Conservation (phyloP, 2,329 filamentous ascomycete species). For the Aspergillus piperis region DNA sequence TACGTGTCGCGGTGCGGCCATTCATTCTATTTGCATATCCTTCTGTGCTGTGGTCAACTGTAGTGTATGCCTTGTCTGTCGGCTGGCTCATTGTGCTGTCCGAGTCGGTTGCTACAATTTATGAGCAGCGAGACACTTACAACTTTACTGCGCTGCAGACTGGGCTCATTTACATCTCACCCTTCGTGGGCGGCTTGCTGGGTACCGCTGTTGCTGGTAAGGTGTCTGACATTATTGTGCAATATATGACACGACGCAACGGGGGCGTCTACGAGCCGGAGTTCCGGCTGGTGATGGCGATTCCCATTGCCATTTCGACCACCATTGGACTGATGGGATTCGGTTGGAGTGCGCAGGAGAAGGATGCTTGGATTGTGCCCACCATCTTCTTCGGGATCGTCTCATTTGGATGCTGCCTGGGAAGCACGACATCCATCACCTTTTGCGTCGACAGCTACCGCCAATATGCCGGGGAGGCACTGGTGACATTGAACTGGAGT, state of each 20-base stretch:
- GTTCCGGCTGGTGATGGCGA: conserved; percentile 84
- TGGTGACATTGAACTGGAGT: conserved; percentile 90
- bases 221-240: conserved; percentile 81
- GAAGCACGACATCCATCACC: conserved; percentile 87
- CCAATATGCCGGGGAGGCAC: conserved; percentile 88
- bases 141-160: conserved; percentile 79
- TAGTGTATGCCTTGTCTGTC: conserved; percentile 82
- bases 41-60: conserved; percentile 81
- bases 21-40: conserved; percentile 88
- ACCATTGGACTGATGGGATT: conserved; percentile 89
- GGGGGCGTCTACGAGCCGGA: conserved; percentile 96
- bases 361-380: conserved; percentile 83
- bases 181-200: conserved; percentile 83
- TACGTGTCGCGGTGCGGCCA: conserved; percentile 73
- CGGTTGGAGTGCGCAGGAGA: conserved; percentile 81
- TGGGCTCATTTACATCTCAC: conserved; percentile 84
- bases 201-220: conserved; percentile 91
- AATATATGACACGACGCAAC: conserved; percentile 77
- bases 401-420: conserved; percentile 87
- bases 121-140: conserved; percentile 68
- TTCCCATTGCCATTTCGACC: conserved; percentile 76
- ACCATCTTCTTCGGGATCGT: conserved; percentile 91
- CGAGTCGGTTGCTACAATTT: conserved; percentile 81
- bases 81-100: conserved; percentile 96
- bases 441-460: conserved; percentile 93